Conservation (phyloP, 75 land plant species). For the Ceratopteris richardii region DNA sequence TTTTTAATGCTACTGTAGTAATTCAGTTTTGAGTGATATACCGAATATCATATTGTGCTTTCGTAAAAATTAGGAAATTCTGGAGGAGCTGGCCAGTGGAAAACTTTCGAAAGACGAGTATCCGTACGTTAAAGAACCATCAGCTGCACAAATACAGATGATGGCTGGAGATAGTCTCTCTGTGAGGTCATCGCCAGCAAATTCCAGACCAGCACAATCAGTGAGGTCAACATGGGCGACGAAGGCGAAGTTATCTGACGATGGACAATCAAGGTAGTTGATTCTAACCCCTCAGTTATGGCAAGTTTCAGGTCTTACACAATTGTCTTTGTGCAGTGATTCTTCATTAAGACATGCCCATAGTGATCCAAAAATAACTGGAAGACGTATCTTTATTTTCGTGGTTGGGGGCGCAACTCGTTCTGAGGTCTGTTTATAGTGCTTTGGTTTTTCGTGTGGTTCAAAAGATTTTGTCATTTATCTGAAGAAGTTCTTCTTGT, state of each 20-base stretch:
- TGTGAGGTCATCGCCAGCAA: constrained; percentile 17
- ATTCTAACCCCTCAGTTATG: no score
- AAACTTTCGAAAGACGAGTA: constrained; percentile 81
- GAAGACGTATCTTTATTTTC: constrained; percentile 84
- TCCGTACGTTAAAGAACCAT: constrained; percentile 82
- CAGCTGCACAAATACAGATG: constrained; percentile 30
- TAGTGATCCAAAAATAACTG: constrained; percentile 72
- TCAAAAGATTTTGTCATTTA: no score
- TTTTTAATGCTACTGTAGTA: no score
- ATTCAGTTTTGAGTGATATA: no score
- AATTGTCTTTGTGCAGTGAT: no score
- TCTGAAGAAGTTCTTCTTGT: no score
- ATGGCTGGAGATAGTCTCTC: constrained; percentile 14
- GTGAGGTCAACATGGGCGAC: constrained; percentile 87
- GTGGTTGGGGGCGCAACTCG: constrained; percentile 91
- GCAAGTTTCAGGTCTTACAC: no score
- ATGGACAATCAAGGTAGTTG: constrained; percentile 85
- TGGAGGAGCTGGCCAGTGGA: constrained; percentile 60
- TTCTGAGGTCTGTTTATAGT: constrained; percentile 81
- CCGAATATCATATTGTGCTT: no score
- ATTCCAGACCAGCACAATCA: constrained; percentile 46
- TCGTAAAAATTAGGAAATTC: no score
- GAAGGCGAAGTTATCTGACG: constrained; percentile 54
- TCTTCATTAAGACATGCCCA: constrained; percentile 60
- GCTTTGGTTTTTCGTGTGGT: no score